Percentiles rank a stretch among this genome's conserved stretches.
These are phyloP conservation scores for Phytopythium sindhum DNA, from an alignment of 352 stramenopile genomes.

Conservation along the genomic window DNA sequence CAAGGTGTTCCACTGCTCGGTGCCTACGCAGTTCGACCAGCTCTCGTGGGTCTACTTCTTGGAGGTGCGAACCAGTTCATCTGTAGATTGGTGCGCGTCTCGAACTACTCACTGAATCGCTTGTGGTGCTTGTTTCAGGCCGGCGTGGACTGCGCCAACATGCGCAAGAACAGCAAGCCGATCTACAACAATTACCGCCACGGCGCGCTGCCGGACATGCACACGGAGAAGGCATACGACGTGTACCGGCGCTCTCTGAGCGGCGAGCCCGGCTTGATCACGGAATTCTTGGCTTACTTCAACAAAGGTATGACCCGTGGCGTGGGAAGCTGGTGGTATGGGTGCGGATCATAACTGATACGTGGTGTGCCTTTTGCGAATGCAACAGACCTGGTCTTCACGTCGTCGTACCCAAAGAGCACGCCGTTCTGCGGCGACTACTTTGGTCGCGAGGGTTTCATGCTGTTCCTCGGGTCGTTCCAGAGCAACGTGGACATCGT, in stretches of 20 bases:
- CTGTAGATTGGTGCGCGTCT: neutral
- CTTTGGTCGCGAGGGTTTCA: slow-evolving; percentile 77
- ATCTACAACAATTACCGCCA: slow-evolving; percentile 81
- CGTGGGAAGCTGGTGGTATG: neutral
- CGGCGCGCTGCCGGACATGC: slow-evolving; percentile 66
- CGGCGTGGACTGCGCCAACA: slow-evolving; percentile 72
- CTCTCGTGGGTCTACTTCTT: slow-evolving; percentile 85
- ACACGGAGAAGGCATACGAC: slow-evolving; percentile 77
- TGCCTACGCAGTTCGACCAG: slow-evolving; percentile 79
- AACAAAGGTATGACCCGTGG: slow-evolving; percentile 53
- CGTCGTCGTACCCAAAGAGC: slow-evolving; percentile 76
- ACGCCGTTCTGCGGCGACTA: slow-evolving; percentile 80
- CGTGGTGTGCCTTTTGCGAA: neutral
- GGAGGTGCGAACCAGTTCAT: slow-evolving; percentile 31
- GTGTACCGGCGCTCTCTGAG: slow-evolving; percentile 61
- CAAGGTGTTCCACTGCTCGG: slow-evolving; percentile 81
- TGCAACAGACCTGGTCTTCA: slow-evolving; percentile 71
- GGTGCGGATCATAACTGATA: neutral
- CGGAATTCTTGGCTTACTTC: slow-evolving; percentile 79
- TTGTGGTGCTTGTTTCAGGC: slow-evolving; percentile 21
- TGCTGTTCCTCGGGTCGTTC: slow-evolving; percentile 77
- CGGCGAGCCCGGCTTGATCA: slow-evolving; percentile 47
- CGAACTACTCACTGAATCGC: neutral
- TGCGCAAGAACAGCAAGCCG: slow-evolving; percentile 80
- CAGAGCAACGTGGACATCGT: slow-evolving; percentile 76